phyloP scores from a whole-genome alignment of 371 early-diverging fungal genomes.

The Rhizomucor miehei region DNA sequence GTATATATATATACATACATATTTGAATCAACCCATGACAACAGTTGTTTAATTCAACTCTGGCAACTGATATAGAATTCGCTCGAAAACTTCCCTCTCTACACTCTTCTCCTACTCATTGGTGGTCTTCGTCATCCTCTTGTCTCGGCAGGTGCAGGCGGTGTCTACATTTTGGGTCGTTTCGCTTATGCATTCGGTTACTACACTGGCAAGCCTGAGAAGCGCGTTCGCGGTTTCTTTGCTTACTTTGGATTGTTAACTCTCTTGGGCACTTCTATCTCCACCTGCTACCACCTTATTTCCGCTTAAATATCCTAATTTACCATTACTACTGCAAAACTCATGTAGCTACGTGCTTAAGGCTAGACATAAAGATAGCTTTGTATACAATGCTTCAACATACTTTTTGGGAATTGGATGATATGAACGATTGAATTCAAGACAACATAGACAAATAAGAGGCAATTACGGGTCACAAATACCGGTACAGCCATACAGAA shows the following conservation, averaged over 20 bases:
- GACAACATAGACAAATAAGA: no score
- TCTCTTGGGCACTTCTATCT: constrained; percentile 26
- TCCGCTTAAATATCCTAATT: neutral
- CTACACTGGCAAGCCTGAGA: constrained; percentile 49
- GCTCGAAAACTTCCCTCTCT: constrained; percentile 30
- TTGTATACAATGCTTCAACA: no score
- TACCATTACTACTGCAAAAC: no score
- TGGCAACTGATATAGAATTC: constrained; percentile 15
- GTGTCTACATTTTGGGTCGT: constrained; percentile 47
- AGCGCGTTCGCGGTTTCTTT: constrained; percentile 26
- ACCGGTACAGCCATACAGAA: no score
- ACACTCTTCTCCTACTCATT: constrained; percentile 27
- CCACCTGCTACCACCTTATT: constrained; percentile 15
- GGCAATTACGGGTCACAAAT: no score
- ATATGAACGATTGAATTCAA: no score
- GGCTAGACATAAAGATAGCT: no score
- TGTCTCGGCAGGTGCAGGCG: constrained; percentile 43
- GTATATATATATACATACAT: neutral
- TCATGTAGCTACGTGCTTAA: no score
- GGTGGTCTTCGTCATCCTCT: constrained; percentile 51
- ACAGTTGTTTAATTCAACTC: no score
- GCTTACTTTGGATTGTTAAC: constrained; percentile 31
- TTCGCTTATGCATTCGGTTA: constrained; percentile 48
- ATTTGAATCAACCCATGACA: no score
- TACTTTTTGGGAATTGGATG: no score